Evolutionary conservation across 1,284 basidiomycete species (phyloP).

Genomic region (Thelephora terrestris): DNA sequence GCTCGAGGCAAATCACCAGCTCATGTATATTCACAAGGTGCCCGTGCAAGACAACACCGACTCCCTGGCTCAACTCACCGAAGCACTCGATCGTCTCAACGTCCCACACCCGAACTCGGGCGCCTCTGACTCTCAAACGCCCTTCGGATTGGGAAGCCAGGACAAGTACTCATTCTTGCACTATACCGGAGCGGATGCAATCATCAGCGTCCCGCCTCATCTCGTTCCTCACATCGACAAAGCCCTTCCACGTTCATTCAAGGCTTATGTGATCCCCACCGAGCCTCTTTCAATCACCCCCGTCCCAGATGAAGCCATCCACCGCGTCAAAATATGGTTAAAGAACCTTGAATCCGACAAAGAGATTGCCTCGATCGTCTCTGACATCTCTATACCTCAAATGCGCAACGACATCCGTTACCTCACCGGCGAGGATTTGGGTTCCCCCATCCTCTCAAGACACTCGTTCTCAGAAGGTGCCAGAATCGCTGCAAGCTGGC

Average conservation of each 20-base stretch:
- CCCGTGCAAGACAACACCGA: conserved; percentile 11
- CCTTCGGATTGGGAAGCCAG: conserved; percentile 11
- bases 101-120: background rate
- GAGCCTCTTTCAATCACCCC: conserved; percentile 37
- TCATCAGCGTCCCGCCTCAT: conserved; percentile 33
- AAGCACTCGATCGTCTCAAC: conserved; percentile 7
- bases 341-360: conserved; percentile 45
- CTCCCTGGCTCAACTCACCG: background rate
- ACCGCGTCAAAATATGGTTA: conserved; percentile 40
- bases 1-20: no score
- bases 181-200: conserved; percentile 29
- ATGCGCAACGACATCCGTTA: conserved; percentile 66
- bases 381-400: conserved; percentile 49
- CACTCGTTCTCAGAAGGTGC: conserved; percentile 73
- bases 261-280: conserved; percentile 39
- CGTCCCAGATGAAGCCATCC: conserved; percentile 40
- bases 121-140: conserved; percentile 10
- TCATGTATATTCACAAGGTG: no score
- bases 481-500: conserved; percentile 62
- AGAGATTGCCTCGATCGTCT: conserved; percentile 48
- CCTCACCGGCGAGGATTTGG: conserved; percentile 71
- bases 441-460: conserved; percentile 56
- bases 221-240: conserved; percentile 33
- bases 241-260: conserved; percentile 53
- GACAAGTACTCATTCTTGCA: conserved; percentile 25